phyloP scores from a whole-genome alignment of 2,329 filamentous ascomycete genomes.

The Penicillium palitans region DNA sequence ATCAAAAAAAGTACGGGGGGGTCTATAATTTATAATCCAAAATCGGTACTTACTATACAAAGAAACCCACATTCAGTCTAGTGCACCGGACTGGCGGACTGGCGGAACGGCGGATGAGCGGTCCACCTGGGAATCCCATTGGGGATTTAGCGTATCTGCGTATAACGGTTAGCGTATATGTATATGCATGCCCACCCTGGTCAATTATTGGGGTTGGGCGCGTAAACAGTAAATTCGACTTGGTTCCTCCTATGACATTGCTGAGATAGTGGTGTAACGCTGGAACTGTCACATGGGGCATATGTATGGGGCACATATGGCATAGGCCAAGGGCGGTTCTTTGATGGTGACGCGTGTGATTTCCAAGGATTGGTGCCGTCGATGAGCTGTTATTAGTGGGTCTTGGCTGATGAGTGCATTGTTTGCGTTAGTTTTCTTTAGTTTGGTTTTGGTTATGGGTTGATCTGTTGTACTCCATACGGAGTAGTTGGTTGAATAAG shows the following conservation, averaged over 20 bases:
- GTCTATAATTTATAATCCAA: neutral
- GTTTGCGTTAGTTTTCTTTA: neutral
- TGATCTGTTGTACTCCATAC: neutral
- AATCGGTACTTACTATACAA: neutral
- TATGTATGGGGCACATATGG: neutral
- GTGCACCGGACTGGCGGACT: neutral
- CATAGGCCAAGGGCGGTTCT: neutral
- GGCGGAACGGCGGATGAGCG: constrained; percentile 8
- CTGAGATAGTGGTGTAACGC: neutral
- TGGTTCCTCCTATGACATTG: neutral
- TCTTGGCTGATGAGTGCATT: neutral
- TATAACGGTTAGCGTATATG: neutral
- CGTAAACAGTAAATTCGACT: neutral
- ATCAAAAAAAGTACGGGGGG: neutral
- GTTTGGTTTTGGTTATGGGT: neutral
- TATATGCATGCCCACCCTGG: neutral
- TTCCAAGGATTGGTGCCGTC: neutral
- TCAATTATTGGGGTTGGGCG: constrained; percentile 1
- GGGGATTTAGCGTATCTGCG: neutral
- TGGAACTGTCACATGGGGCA: constrained; percentile 2
- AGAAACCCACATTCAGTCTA: neutral
- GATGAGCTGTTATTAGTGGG: neutral
- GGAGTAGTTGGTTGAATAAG: too few relatives aligned
- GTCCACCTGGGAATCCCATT: neutral
- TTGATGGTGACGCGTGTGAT: neutral